Conservation (phyloP, 2,329 filamentous ascomycete genomes). For the Trichoderma sp. region DNA sequence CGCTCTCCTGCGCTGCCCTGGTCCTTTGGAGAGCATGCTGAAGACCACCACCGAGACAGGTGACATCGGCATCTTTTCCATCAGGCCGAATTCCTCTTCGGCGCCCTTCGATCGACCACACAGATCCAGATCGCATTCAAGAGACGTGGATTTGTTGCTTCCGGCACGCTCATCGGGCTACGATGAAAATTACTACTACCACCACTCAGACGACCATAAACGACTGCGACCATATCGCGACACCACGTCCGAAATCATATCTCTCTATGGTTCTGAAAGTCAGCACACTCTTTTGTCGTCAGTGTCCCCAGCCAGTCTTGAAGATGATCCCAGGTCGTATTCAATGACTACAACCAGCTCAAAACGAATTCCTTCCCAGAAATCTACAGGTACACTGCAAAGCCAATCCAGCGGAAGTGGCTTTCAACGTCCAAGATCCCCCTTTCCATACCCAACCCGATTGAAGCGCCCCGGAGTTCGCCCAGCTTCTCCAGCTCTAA, state of each 20-base stretch:
- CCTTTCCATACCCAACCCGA: constrained; percentile 62
- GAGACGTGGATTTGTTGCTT: constrained; percentile 37
- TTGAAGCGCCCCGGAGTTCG: constrained; percentile 58
- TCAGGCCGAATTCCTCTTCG: constrained; percentile 42
- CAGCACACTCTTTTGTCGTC: constrained; percentile 50
- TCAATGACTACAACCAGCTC: constrained; percentile 60
- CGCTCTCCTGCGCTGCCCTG: constrained; percentile 52
- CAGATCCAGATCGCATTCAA: constrained; percentile 39
- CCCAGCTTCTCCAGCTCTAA: constrained; percentile 54
- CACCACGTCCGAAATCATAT: constrained; percentile 59
- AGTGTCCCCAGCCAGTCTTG: constrained; percentile 47
- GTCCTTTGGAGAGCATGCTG: constrained; percentile 65
- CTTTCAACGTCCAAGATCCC: constrained; percentile 59
- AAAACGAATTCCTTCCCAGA: constrained; percentile 50
- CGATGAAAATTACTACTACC: constrained; percentile 39
- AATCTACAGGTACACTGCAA: constrained; percentile 53
- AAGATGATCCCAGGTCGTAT: constrained; percentile 56
- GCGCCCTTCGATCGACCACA: constrained; percentile 39
- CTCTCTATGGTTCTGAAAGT: constrained; percentile 58
- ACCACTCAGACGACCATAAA: constrained; percentile 47
- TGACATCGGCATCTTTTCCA: constrained; percentile 65
- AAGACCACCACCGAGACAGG: constrained; percentile 68
- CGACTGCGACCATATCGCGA: constrained; percentile 56
- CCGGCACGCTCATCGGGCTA: constrained; percentile 37
- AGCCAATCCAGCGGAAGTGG: constrained; percentile 49